Percentiles rank a stretch among this genome's conserved stretches.
phyloP scores from a whole-genome alignment of 192 early-diverging fungal species.

The Coemansia sp. region DNA sequence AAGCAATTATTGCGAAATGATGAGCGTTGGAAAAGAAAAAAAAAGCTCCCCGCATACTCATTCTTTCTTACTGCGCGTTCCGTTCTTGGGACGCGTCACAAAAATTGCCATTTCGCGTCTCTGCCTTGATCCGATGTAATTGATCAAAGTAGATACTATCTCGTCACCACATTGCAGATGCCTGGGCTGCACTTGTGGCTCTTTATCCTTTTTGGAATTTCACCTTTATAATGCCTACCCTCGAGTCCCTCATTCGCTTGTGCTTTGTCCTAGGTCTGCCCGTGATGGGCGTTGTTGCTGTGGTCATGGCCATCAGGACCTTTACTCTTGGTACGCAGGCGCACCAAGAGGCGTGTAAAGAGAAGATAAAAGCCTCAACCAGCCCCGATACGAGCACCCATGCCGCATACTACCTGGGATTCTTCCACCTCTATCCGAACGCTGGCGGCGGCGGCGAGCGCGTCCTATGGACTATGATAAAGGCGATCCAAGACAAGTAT shows the following conservation, averaged over 20 bases:
- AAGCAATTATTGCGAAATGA: background rate
- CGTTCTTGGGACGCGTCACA: background rate
- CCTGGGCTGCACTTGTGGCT: background rate
- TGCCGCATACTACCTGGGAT: slow-evolving; percentile 59
- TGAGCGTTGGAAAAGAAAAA: background rate
- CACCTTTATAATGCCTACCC: slow-evolving; percentile 6
- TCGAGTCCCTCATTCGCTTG: slow-evolving; percentile 24
- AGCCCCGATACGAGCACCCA: slow-evolving; percentile 33
- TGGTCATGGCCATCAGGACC: slow-evolving; percentile 18
- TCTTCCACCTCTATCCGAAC: slow-evolving; percentile 96
- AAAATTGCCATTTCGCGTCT: background rate
- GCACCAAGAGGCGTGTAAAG: slow-evolving; percentile 14
- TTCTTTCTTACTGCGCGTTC: slow-evolving; percentile 11
- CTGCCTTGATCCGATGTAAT: background rate
- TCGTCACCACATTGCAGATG: background rate
- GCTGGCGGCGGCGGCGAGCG: slow-evolving; percentile 95
- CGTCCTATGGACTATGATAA: slow-evolving; percentile 89
- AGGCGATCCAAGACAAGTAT: slow-evolving; percentile 72
- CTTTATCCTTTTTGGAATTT: background rate
- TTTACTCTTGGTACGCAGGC: slow-evolving; percentile 31
- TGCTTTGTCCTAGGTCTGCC: slow-evolving; percentile 21
- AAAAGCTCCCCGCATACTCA: background rate
- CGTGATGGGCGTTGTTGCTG: slow-evolving; percentile 9
- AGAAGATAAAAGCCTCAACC: slow-evolving; percentile 5
- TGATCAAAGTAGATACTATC: background rate